Conservation (phyloP, 1,284 basidiomycete species). For the Somion occarium region DNA sequence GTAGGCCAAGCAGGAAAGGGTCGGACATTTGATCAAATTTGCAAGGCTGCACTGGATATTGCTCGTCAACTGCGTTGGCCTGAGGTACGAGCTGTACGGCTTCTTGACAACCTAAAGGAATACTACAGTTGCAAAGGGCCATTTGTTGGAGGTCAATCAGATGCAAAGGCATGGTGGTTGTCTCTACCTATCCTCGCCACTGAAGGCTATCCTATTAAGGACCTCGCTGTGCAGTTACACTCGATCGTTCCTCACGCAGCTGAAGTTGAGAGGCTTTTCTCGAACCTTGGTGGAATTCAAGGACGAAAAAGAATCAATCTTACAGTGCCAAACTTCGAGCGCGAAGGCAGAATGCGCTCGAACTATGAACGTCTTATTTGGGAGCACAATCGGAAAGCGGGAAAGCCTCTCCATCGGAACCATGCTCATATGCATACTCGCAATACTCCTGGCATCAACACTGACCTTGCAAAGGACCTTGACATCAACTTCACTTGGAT, state of each 20-base stretch:
- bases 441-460: not conserved
- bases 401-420: not conserved
- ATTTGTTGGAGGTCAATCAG: slow-evolving; percentile 18
- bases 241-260: slow-evolving; percentile 24
- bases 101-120: slow-evolving; percentile 15
- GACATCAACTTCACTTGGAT: not conserved
- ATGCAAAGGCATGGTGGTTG: slow-evolving; percentile 27
- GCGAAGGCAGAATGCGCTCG: slow-evolving; percentile 14
- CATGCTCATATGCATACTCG: slow-evolving; percentile 1
- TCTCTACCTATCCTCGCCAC: too few species aligned
- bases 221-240: too few species aligned
- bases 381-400: not conserved
- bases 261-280: slow-evolving; percentile 27
- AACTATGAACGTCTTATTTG: not conserved
- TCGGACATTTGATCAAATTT: slow-evolving; percentile 13
- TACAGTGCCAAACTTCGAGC: slow-evolving; percentile 15
- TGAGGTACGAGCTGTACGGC: slow-evolving; percentile 9
- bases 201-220: slow-evolving; percentile 17
- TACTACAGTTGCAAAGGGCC: slow-evolving; percentile 17
- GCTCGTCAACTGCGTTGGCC: slow-evolving; percentile 20
- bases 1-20: slow-evolving; percentile 14
- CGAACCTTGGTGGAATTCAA: slow-evolving; percentile 22
- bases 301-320: slow-evolving; percentile 13
- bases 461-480: not conserved
- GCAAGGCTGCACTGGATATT: slow-evolving; percentile 8